Conservation (phyloP, 208 protist genomes). For the Acanthamoeba culbertsoni region DNA sequence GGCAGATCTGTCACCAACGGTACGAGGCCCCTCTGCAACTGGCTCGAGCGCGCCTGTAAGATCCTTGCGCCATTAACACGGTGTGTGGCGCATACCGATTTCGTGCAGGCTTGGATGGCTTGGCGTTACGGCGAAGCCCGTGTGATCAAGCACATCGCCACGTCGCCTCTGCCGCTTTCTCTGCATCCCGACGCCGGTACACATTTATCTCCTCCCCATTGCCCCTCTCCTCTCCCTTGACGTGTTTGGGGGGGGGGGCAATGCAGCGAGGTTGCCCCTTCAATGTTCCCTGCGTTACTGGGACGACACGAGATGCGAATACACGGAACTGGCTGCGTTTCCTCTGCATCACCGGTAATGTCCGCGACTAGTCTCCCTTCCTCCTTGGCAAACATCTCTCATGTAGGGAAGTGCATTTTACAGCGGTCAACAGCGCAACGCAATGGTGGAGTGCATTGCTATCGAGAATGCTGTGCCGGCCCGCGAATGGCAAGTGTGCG, state of each 20-base stretch:
- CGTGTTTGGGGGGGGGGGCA: not conserved
- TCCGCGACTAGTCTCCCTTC: not conserved
- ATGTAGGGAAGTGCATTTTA: not conserved
- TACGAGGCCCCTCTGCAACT: too few relatives aligned
- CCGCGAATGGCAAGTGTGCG: constrained; percentile 24
- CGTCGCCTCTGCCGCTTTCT: not conserved
- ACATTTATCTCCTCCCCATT: not conserved
- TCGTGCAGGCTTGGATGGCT: constrained; percentile 33
- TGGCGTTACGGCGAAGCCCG: constrained; percentile 11
- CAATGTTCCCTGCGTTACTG: not conserved
- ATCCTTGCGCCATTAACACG: too few relatives aligned
- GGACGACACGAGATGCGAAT: not conserved
- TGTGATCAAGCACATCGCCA: not conserved
- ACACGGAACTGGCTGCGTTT: not conserved
- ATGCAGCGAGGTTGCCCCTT: too few relatives aligned
- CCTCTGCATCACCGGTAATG: not conserved
- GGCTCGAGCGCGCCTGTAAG: too few relatives aligned
- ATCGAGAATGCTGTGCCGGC: not conserved
- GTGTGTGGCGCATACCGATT: too few relatives aligned
- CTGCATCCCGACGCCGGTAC: not conserved
- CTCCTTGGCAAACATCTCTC: not conserved
- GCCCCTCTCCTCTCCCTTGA: not conserved
- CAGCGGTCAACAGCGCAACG: not conserved
- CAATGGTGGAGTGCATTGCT: not conserved
- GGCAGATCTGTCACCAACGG: not conserved